Base-by-base conservation (phyloP, 2,329 filamentous ascomycete species). In the Aspergillus texensis region DNA sequence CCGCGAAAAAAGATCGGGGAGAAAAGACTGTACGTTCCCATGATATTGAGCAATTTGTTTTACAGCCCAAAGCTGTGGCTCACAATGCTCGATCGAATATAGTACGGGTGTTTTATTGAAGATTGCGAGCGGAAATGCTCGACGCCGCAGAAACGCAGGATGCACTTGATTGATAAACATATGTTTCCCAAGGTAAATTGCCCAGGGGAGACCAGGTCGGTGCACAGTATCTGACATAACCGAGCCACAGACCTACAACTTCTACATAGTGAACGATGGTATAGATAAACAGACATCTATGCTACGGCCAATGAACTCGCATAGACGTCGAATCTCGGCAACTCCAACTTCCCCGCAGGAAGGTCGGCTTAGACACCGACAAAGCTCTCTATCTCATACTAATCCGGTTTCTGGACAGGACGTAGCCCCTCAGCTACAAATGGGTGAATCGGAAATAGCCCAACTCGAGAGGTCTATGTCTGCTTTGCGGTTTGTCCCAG, bases 91-190 rank as follows among this genome's bases (percentile, higher is more conserved):
- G 28, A 21, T 32, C 48, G 28, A 19, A 58, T 64, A 94, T 64
- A 95, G 88, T 97, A 91, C 78, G 89, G 88, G 6, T 99, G 95
- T 80, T 96, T 98, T 72, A 89, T 97, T 8, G 91, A 97, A 73
- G 89, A 85, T 56, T 99, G 95, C 77, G 92, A 95, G 63, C 87
- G 91, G 68, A 89, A 93, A 75, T 97, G 94, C 79, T 88, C 87
- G 61, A 93, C 91, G 4, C 89, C 91, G 34, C 89, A 92, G 72
- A 98, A 97, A 78, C 87, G 95, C 52, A 86, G 92, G 39, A 87
- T 92, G 75, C 94, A 99, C 81, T 84, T 97, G 68, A 92, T 97
- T 69, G 94, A 97, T 82, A 97, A 97, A 80, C 95, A 99, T 78
- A 86, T 90, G 80, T 99, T 95, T 74, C 94, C 94, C 12, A 88